phyloP scores from a whole-genome alignment of 108 stramenopile species.

The Stephanodiscus minutulus region DNA sequence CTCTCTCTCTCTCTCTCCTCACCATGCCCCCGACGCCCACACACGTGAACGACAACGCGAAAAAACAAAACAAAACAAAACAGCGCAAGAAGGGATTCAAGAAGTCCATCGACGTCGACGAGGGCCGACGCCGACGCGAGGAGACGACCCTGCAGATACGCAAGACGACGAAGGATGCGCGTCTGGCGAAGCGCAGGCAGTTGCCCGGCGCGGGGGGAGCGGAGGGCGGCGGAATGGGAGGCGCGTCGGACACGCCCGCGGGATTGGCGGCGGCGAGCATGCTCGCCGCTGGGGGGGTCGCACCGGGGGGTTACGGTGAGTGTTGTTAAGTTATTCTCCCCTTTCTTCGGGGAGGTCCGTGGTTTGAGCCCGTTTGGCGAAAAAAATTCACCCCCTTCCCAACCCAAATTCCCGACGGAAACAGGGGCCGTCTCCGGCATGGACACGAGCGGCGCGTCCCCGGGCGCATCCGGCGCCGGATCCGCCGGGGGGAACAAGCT shows the following conservation, averaged over 20 bases:
- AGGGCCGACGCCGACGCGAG: slow-evolving; percentile 91
- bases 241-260: slow-evolving; percentile 62
- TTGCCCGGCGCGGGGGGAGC: slow-evolving; percentile 46
- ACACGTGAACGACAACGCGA: background rate
- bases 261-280: slow-evolving; percentile 77
- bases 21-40: background rate
- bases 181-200: slow-evolving; percentile 92
- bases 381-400: background rate
- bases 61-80: too few species aligned
- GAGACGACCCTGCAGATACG: slow-evolving; percentile 98
- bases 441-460: slow-evolving; percentile 15
- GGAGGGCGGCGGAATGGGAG: slow-evolving; percentile 16
- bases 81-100: slow-evolving; percentile 93
- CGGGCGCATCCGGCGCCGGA: slow-evolving; percentile 29
- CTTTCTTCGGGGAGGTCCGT: background rate
- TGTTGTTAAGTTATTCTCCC: too few species aligned
- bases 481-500: slow-evolving; percentile 43
- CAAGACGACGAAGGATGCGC: slow-evolving; percentile 96
- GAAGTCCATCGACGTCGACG: slow-evolving; percentile 92
- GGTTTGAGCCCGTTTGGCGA: too few species aligned
- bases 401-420: background rate
- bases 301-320: slow-evolving; percentile 37
- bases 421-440: slow-evolving; percentile 13
- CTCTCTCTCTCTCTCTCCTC: background rate
- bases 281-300: slow-evolving; percentile 65